Evolutionary conservation across 257 asterid genomes (phyloP).

Genomic region (Dorcoceras hygrometricum): DNA sequence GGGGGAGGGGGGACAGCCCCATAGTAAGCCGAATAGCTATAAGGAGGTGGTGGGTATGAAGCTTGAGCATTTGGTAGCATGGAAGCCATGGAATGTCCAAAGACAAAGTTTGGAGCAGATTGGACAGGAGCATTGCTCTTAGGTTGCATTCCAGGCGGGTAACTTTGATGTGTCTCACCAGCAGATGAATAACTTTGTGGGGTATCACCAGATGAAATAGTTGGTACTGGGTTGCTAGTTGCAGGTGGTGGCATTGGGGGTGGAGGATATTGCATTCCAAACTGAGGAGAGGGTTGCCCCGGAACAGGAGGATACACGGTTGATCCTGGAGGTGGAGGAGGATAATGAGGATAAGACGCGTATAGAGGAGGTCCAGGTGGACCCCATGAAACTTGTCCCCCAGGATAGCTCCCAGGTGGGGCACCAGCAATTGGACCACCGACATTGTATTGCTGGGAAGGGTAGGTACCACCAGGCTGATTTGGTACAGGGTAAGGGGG

Average conservation of each 20-base stretch:
- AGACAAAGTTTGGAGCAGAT: slow-evolving; percentile 51
- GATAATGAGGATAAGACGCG: slow-evolving; percentile 60
- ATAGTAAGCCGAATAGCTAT: slow-evolving; percentile 64
- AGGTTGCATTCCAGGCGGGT: slow-evolving; percentile 77
- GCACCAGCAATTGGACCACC: slow-evolving; percentile 66
- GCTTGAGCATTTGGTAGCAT: slow-evolving; percentile 56
- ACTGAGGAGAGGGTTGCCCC: slow-evolving; percentile 54
- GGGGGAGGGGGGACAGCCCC: slow-evolving; percentile 73
- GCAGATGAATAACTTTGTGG: slow-evolving; percentile 57
- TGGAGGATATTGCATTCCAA: slow-evolving; percentile 69
- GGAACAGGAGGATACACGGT: slow-evolving; percentile 56
- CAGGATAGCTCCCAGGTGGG: slow-evolving; percentile 57
- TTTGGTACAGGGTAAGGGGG: slow-evolving; percentile 60
- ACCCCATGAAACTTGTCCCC: slow-evolving; percentile 69
- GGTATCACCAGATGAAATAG: slow-evolving; percentile 55
- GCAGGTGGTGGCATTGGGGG: slow-evolving; percentile 62
- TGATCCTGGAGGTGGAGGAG: slow-evolving; percentile 90
- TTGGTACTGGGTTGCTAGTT: slow-evolving; percentile 42
- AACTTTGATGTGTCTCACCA: slow-evolving; percentile 65
- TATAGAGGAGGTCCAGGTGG: slow-evolving; percentile 70
- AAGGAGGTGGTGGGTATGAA: slow-evolving; percentile 55
- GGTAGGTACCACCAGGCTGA: slow-evolving; percentile 63
- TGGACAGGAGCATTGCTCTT: slow-evolving; percentile 55
- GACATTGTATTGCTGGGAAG: slow-evolving; percentile 73
- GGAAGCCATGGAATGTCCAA: slow-evolving; percentile 47